Conservation (phyloP, 768 basidiomycete genomes). For the Boletus sensibilis region DNA sequence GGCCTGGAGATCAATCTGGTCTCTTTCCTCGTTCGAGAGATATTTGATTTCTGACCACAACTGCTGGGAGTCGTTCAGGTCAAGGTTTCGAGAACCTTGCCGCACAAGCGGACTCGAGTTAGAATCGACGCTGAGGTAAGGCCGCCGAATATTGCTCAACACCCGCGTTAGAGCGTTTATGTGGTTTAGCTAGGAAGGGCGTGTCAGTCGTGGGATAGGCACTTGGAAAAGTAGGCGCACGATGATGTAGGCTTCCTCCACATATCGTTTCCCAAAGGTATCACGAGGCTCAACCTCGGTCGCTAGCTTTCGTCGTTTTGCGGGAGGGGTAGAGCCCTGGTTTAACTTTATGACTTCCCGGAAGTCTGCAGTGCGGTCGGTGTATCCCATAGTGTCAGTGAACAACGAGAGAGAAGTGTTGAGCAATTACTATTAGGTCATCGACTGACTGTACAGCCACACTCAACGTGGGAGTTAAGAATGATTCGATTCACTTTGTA, state of each 20-base stretch:
- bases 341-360: slow-evolving; percentile 49
- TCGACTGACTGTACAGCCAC: slow-evolving; percentile 7
- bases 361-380: slow-evolving; percentile 64
- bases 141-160: slow-evolving; percentile 72
- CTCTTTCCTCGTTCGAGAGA: slow-evolving; percentile 87
- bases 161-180: slow-evolving; percentile 69
- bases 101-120: slow-evolving; percentile 51
- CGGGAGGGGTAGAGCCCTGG: slow-evolving; percentile 40
- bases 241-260: slow-evolving; percentile 74
- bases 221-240: slow-evolving; percentile 34
- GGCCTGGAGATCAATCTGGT: slow-evolving; percentile 93
- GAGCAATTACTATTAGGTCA: background rate
- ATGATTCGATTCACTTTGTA: background rate
- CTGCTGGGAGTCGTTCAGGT: slow-evolving; percentile 49
- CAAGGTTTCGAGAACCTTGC: slow-evolving; percentile 50
- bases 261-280: slow-evolving; percentile 61
- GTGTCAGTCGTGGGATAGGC: background rate
- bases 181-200: slow-evolving; percentile 58
- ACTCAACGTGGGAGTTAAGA: background rate
- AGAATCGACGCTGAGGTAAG: slow-evolving; percentile 82
- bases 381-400: slow-evolving; percentile 47
- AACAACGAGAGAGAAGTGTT: background rate
- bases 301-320: slow-evolving; percentile 50
- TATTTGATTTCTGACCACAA: slow-evolving; percentile 65
- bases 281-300: slow-evolving; percentile 39